A percentile compares a stretch with the other conserved stretches of the same genome.
phyloP scores from a whole-genome alignment of 331 rosid genomes.

The Pyrus hybrid region DNA sequence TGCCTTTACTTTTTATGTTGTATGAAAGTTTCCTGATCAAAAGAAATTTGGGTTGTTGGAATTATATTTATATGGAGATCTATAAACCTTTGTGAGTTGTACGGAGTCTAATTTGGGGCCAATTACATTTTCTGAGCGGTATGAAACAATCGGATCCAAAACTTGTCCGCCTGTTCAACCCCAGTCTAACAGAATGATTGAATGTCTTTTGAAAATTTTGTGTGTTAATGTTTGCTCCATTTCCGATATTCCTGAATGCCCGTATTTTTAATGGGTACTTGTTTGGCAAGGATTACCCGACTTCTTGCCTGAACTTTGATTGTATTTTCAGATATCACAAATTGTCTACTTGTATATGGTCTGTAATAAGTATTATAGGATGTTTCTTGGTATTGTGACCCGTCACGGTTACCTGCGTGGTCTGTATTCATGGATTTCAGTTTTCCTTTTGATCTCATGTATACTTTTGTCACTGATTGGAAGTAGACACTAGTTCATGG shows the following conservation, averaged over 20 bases:
- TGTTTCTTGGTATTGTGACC: background rate
- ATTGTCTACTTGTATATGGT: background rate
- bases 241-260: background rate
- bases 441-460: background rate
- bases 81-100: background rate
- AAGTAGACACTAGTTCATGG: background rate
- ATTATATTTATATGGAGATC: background rate
- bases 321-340: background rate
- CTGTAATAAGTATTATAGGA: background rate
- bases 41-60: background rate
- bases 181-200: background rate
- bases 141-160: background rate
- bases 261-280: background rate
- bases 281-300: background rate
- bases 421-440: background rate
- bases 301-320: background rate
- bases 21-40: background rate
- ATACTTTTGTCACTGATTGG: background rate
- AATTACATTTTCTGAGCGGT: background rate
- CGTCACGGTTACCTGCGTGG: background rate
- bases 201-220: background rate
- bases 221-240: background rate
- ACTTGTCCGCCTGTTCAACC: background rate
- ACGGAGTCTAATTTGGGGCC: too few relatives aligned
- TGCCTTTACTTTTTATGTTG: background rate